Evolutionary conservation across 495 filamentous ascomycete genomes (phyloP).

Genomic region (Podospora didyma): DNA sequence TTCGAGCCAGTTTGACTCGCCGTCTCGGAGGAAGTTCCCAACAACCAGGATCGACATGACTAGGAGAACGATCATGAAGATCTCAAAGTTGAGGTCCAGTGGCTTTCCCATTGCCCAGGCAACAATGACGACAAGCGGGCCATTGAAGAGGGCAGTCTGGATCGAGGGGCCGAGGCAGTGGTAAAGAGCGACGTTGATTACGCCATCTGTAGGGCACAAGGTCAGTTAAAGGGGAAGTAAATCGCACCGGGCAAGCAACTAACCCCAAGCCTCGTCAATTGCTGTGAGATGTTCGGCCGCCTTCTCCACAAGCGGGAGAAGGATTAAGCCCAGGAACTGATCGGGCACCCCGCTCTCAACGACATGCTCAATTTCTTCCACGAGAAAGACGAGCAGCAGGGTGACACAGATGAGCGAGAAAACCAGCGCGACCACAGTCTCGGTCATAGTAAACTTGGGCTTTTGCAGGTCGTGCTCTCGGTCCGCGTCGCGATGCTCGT

Average conservation of each 20-base stretch:
- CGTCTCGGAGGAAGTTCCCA: constrained; percentile 70
- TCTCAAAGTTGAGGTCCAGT: constrained; percentile 79
- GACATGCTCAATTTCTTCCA: constrained; percentile 72
- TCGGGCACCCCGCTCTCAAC: constrained; percentile 63
- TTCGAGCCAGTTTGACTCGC: constrained; percentile 73
- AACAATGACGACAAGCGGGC: constrained; percentile 73
- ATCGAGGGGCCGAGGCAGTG: constrained; percentile 81
- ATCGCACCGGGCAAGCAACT: constrained; percentile 16
- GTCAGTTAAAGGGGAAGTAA: not conserved
- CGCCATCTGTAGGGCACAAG: constrained; percentile 20
- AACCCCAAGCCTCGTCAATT: constrained; percentile 84
- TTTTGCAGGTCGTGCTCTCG: constrained; percentile 58
- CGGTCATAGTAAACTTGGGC: constrained; percentile 71
- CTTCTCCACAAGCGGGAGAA: constrained; percentile 83
- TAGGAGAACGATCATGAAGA: constrained; percentile 80
- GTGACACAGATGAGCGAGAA: constrained; percentile 67
- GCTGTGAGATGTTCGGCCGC: constrained; percentile 82
- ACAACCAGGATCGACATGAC: constrained; percentile 81
- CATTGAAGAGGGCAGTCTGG: constrained; percentile 83
- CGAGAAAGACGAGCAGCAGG: constrained; percentile 75
- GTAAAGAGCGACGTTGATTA: constrained; percentile 80
- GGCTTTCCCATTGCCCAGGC: constrained; percentile 65
- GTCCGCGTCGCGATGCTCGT: constrained; percentile 68
- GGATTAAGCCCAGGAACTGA: constrained; percentile 70
- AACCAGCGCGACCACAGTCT: constrained; percentile 62